These are phyloP conservation scores for Taphrina populina DNA, from an alignment of 1,139 yeast genomes.

Conservation along the genomic window DNA sequence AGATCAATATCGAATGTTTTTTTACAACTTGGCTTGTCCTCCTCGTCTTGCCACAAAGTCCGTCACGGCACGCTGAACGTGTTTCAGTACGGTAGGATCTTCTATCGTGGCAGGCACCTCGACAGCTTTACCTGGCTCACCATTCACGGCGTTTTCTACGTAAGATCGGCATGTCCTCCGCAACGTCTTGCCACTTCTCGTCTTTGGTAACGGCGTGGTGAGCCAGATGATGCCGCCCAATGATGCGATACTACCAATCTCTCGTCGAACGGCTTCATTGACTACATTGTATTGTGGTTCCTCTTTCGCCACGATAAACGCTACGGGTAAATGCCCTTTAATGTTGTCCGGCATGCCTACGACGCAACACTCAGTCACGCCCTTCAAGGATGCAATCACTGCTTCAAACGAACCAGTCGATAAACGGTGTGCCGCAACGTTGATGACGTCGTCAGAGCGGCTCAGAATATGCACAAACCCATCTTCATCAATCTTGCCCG, in stretches of 20 bases:
- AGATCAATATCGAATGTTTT: too few species aligned
- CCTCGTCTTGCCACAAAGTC: conserved; percentile 18
- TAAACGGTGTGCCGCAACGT: conserved; percentile 29
- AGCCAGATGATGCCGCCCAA: conserved; percentile 21
- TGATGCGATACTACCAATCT: conserved; percentile 27
- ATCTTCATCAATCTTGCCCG: conserved; percentile 24
- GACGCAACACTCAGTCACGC: conserved; percentile 27
- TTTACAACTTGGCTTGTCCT: conserved; percentile 19
- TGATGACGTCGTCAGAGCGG: conserved; percentile 33
- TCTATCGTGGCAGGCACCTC: conserved; percentile 31
- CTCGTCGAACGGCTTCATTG: conserved; percentile 16
- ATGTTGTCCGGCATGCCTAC: conserved; percentile 32
- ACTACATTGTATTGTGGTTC: conserved; percentile 8
- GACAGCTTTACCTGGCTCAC: conserved; percentile 14
- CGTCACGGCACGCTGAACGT: conserved; percentile 9
- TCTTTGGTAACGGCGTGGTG: conserved; percentile 20
- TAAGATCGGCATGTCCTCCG: conserved; percentile 23
- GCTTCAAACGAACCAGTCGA: conserved; percentile 31
- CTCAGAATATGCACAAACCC: conserved; percentile 30
- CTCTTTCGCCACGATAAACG: conserved; percentile 15
- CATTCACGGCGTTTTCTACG: conserved; percentile 29
- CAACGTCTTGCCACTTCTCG: conserved; percentile 27
- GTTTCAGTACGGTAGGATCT: conserved; percentile 20
- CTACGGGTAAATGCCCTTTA: conserved; percentile 27
- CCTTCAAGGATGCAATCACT: conserved; percentile 20